Base-by-base conservation (phyloP, 2,329 filamentous ascomycete species). In the Aspergillus intermedius region DNA sequence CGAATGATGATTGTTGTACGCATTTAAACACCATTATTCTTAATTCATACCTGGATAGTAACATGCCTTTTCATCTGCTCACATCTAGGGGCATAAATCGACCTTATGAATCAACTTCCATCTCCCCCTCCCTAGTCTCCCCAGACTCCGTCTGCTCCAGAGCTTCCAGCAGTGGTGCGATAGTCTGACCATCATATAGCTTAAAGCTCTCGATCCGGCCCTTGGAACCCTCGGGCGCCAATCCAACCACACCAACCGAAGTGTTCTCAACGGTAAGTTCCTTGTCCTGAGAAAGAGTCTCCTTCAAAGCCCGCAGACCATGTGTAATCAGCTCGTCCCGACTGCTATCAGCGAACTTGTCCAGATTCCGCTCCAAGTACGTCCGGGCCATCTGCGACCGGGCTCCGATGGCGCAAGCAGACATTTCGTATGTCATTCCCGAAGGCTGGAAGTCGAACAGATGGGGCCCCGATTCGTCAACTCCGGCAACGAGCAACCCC, bases 361-460 rank as follows among this genome's bases (percentile, higher is more conserved):
- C 91, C 53, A 96, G 74, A 73, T 96, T 87, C 65, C 89, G 81
- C 80, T 98, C 93, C 48, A 98, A 77, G 72, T 98, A 98, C 54
- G 93, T 98, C 65, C 93, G 79, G 21, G 93, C 93, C 89, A 97
- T 97, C 77, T 98, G 93, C 70, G 87, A 93, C 61, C 93, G 81
- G 43, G 93, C 93, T 46, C 93, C 93, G 68, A 98, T 98, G 50
- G 91, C 91, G 67, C 91, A 96, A 21, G 93, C 93, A 44, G 87
- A 70, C 89, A 97, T 97, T 80, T 98, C 93, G 67, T 96, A 88
- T 61, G 90, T 96, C 79, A 97, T 86, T 43, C 93, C 93, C 47
- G 83, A 88, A 9, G 93, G 93, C 75, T 96, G 91, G 79, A 98
- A 98, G 74, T 98, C 93, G 74, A 95, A 98, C 54, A 98, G 81